A percentile compares a stretch with the other conserved stretches of the same genome.
Conservation (phyloP, 345 rosid species). For the Iberis pinnata region DNA sequence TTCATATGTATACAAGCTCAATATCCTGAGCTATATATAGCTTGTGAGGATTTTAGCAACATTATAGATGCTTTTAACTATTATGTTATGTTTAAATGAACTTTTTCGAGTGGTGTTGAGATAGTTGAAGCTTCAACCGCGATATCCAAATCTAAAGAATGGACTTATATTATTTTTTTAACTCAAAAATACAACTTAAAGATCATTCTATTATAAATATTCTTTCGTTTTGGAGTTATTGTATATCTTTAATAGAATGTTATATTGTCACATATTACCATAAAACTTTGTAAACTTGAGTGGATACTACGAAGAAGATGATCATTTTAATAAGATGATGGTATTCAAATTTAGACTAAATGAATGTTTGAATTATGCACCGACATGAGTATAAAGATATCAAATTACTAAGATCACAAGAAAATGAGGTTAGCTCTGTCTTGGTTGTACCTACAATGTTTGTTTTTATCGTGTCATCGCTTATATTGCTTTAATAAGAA, state of each 20-base stretch:
- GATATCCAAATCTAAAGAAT: constrained; percentile 44
- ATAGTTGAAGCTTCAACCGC: constrained; percentile 67
- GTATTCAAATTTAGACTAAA: constrained; percentile 98
- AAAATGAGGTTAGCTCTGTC: too few species aligned
- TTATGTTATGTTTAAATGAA: constrained; percentile 77
- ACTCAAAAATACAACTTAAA: not conserved
- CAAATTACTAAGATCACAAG: too few species aligned
- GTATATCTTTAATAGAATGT: constrained; percentile 48
- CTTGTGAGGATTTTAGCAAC: constrained; percentile 98
- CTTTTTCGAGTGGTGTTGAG: constrained; percentile 95
- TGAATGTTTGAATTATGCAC: too few species aligned
- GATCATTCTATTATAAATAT: not conserved
- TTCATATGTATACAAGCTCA: too few species aligned
- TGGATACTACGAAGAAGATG: constrained; percentile 79
- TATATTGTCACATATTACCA: constrained; percentile 69
- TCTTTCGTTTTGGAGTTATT: not conserved
- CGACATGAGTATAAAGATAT: too few species aligned
- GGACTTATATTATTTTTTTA: constrained; percentile 30
- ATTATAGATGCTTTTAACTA: constrained; percentile 55
- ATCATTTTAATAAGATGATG: constrained; percentile 93
- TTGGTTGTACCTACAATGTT: too few species aligned
- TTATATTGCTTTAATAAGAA: too few species aligned
- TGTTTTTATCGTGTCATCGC: too few species aligned
- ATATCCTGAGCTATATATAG: constrained; percentile 88
- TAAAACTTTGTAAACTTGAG: constrained; percentile 87